Evolutionary conservation across 2,329 filamentous ascomycete species (phyloP), one percentile per base, ranked within the genome.

Genomic region (Clathrospora elynae): DNA sequence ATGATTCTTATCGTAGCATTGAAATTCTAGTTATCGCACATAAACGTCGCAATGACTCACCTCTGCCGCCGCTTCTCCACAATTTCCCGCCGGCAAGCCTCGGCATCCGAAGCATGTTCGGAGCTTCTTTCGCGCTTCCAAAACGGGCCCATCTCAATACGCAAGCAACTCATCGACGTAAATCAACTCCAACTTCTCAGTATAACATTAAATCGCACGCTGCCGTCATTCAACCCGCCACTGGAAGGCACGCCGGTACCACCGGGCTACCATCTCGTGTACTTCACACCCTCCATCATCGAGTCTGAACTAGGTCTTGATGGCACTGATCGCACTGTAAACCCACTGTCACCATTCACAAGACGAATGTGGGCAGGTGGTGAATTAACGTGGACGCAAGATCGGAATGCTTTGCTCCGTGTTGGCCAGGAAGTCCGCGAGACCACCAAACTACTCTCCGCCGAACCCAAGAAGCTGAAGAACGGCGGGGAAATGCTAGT

Each of bases 301-400:
- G 75, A 83, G 23, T 81, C 79, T 4, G 65, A 77, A 25, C 79
- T 97, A 25, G 79, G 89, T 10, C 75, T 82, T 1, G 93, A 97
- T 72, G 92, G 92, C 42, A 95, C 91, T 1, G 92, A 97, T 66
- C 77, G 81, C 2, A 78, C 85, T 35, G 89, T 95, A 63, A 85
- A 79, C 14, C 92, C 92, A 0, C 86, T 87, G 1, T 63, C 66
- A 2, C 84, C 84, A 2, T 96, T 87, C 61, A 79, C 79, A 28
- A 80, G 88, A 17, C 83, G 93, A 12, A 83, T 99, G 75, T 99
- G 93, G 93, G 90, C 89, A n/a, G 90, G 91, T 18, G 93, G 91
- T 0, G 79, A 81, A 29, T 71, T 96, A 6, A 63, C 64, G 1
- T 93, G 88, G 56, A 42, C 41, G 7, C 55, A 66, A 47, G 49